phyloP scores from a whole-genome alignment of 306 rosid genomes.

The Hylodesmum podocarpum region DNA sequence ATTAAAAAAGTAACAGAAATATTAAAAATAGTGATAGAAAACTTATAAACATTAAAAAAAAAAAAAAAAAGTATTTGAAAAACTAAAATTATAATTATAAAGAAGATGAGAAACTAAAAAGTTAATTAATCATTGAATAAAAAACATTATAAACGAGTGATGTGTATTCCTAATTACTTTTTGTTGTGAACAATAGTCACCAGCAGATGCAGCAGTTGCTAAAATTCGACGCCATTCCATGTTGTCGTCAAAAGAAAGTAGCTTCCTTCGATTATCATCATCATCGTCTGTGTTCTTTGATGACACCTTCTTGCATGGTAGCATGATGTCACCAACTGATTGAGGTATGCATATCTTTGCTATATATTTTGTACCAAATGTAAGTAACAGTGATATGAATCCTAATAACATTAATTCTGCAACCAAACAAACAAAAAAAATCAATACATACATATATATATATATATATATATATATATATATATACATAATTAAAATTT shows the following conservation, averaged over 20 bases:
- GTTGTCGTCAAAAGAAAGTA: constrained; percentile 39
- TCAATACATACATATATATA: no score
- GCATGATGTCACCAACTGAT: constrained; percentile 46
- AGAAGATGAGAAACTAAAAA: no score
- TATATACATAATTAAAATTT: not conserved
- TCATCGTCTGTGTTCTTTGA: not conserved
- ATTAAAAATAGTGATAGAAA: no score
- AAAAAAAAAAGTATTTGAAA: no score
- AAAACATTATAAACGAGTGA: no score
- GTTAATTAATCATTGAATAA: no score
- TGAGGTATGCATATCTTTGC: constrained; percentile 55
- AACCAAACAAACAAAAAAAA: not conserved
- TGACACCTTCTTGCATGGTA: constrained; percentile 48
- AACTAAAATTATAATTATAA: no score
- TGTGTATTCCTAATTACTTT: constrained; percentile 38
- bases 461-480: not conserved
- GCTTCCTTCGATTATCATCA: constrained; percentile 35
- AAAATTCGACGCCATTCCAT: constrained; percentile 50
- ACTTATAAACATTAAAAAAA: no score
- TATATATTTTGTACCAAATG: constrained; percentile 51
- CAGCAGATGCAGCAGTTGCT: constrained; percentile 33
- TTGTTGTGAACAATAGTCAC: constrained; percentile 35
- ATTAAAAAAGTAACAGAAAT: no score
- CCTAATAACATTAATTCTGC: constrained; percentile 79
- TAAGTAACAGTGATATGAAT: constrained; percentile 63